These are phyloP conservation scores for Coemansia interrupta DNA, from an alignment of 192 early-diverging fungal species.

Conservation along the genomic window DNA sequence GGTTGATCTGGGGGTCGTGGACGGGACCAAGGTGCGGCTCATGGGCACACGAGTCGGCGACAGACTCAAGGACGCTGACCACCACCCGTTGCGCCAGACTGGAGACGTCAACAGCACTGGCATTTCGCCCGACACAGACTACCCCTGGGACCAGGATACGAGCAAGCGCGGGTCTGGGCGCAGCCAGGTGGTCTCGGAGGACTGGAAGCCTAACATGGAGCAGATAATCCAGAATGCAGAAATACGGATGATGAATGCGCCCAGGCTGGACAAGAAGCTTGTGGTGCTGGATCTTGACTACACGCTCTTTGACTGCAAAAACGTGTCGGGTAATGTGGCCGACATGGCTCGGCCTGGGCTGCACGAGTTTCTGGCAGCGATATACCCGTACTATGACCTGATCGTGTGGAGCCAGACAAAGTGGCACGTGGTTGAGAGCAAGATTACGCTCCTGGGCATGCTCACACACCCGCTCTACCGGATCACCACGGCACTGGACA, in stretches of 20 bases:
- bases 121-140: conserved; percentile 11
- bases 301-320: conserved; percentile 72
- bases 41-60: conserved; percentile 34
- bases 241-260: conserved; percentile 32
- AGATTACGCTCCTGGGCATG: conserved; percentile 70
- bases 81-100: conserved; percentile 1
- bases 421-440: conserved; percentile 69
- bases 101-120: conserved; percentile 7
- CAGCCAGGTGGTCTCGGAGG: conserved; percentile 17
- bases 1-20: conserved; percentile 15
- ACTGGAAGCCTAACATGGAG: conserved; percentile 12
- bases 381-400: conserved; percentile 68
- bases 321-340: conserved; percentile 55
- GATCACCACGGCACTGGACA: conserved; percentile 70
- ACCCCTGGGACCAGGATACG: not conserved
- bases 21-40: conserved; percentile 31
- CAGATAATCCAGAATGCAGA: conserved; percentile 6
- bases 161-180: not conserved
- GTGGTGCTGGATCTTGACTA: conserved; percentile 77
- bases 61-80: conserved; percentile 10
- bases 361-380: conserved; percentile 61
- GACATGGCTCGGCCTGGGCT: conserved; percentile 63
- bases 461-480: conserved; percentile 60
- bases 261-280: conserved; percentile 56
- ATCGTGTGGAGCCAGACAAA: conserved; percentile 77